Base-by-base conservation (phyloP, 1,139 yeast genomes). In the Yamadazyma spencermartinsiae region DNA sequence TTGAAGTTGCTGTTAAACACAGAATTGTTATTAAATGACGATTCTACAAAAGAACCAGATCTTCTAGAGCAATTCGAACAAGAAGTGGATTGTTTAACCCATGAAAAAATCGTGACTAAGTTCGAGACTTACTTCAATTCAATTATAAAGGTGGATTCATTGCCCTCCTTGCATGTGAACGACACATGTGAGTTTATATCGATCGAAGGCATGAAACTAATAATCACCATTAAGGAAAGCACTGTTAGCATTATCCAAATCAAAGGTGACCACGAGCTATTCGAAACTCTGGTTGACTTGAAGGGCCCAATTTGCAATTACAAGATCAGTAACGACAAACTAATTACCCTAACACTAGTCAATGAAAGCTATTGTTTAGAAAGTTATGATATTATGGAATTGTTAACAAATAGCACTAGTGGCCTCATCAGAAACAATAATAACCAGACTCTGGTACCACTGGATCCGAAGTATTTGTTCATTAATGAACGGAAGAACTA, bases 61-160 rank as follows among this genome's bases (percentile, higher is more conserved):
- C 16, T 28, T 10, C 4, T 14, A 3, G 5, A n/a, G 4, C 20
- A 15, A 10, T 28, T 28, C 16, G 31, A 28, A 9, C 8, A 28
- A 3, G 9, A 16, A 16, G 16, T 28, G 5, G 31, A 28, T 4
- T 10, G 13, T 4, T 4, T 10, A 10, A 16, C 16, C 3, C 6
- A 4, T 7, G 17, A 28, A 4, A 5, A 9, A 8, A 16, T 28
- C 5, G 8, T 29, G 7, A 20, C 33, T 1, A 45, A 47, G 3
- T 46, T 55, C 23, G 46, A 43, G 31, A 30, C 37, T 2, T 51
- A 52, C 31, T 45, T 56, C 29, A 48, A 43, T 14, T 43, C 47
- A 1, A 43, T 36, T 3, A 16, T 36, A 9, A 19, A 20, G 9
- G 17, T 21, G 4, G 9, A 14, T 3, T 6, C 7, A 26, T 31